phyloP scores from a whole-genome alignment of 306 rosid genomes.

The Quercus variabilis region DNA sequence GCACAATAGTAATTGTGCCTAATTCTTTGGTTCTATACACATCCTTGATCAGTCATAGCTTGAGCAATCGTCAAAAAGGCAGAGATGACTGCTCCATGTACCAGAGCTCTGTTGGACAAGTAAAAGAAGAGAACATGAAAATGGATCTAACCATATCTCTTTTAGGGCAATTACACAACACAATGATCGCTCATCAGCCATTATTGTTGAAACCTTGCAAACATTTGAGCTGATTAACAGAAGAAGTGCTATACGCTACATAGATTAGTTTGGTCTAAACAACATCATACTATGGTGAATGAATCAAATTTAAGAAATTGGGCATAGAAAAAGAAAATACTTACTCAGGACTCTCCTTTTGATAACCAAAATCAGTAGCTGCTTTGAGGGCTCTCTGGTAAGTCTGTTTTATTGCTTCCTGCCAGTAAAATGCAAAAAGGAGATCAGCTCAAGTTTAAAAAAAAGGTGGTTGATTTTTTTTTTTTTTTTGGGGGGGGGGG shows the following conservation, averaged over 20 bases:
- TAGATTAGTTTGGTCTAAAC: neutral
- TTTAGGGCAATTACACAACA: neutral
- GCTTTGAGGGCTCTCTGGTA: constrained; percentile 92
- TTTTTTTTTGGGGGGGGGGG: no score
- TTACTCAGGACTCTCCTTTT: constrained; percentile 91
- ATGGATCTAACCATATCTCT: neutral
- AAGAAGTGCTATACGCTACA: neutral
- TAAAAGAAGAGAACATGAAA: neutral
- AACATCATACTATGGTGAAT: neutral
- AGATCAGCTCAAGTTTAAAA: neutral
- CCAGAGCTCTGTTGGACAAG: constrained; percentile 66
- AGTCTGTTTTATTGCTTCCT: constrained; percentile 96
- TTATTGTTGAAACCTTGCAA: neutral
- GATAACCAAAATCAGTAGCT: constrained; percentile 74
- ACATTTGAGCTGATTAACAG: neutral
- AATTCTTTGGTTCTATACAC: constrained; percentile 48
- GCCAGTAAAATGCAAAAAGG: constrained; percentile 21
- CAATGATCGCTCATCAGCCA: neutral
- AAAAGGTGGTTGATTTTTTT: no score
- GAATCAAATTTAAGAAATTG: neutral
- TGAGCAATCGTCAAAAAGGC: constrained; percentile 90
- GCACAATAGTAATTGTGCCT: constrained; percentile 12
- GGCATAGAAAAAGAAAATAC: constrained; percentile 25
- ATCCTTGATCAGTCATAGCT: constrained; percentile 98
- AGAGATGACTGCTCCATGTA: constrained; percentile 87